Evolutionary conservation across 2,329 filamentous ascomycete species (phyloP), one percentile per base, ranked within the genome.

Genomic region (Zymoseptoria tritici): DNA sequence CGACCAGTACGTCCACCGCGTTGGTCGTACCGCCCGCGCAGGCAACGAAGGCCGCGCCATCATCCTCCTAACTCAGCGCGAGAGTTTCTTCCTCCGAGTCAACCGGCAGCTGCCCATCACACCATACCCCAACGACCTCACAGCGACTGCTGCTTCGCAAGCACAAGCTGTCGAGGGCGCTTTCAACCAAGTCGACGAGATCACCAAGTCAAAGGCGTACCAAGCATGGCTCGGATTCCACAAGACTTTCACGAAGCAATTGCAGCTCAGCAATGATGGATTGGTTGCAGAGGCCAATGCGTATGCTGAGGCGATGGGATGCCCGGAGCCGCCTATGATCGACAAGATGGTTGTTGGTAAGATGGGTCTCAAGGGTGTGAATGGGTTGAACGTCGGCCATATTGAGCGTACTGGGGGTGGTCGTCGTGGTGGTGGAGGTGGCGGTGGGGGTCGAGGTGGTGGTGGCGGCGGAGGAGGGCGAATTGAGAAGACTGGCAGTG

Each of bases 41-140:
- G 84, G 85, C 62, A 89, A 89, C 72, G 79, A 84, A 66, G 81
- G 81, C 9, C 78, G 81, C 49, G 81, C 81, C 11, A 75, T 83
- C 58, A 79, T 83, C 56, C 65, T 84, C 16, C 75, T 84, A 51
- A 81, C 79, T 9, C 66, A 80, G 62, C 74, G 74, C 56, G 81
- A 84, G 64, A 75, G 76, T 6, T 83, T 80, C 72, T 83, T 83
- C 69, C 68, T 79, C 22, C 73, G 72, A 42, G 71, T 72, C 58
- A 82, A 82, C 68, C 79, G 71, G 61, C 74, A 76, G 31, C 69
- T 83, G 19, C 79, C 79, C 19, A 82, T 83, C 66, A 70, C 79
- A 29, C 75, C 79, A 2, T 80, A 82, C 62, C 77, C 79, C 1
- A 70, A 73, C 13, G 72, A 76, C 21, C 72, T 82, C 59, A 68